These are phyloP conservation scores for Scedosporium boydii DNA, from an alignment of 2,329 filamentous ascomycete species.

Conservation along the genomic window DNA sequence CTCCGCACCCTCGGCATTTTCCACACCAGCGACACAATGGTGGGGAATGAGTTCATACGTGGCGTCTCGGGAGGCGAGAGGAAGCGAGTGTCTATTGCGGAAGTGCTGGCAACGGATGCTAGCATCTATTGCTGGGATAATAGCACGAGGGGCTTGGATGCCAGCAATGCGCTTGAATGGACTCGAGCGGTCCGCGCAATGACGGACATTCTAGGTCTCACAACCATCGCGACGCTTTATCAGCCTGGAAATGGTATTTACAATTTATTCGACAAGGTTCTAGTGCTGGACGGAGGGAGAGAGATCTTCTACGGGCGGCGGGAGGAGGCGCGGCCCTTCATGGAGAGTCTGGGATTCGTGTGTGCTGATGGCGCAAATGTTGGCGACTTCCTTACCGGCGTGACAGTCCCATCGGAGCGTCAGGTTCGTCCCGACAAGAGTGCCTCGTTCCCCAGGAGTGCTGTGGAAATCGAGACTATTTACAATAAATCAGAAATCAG, in stretches of 20 bases:
- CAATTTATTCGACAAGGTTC: slow-evolving; percentile 59
- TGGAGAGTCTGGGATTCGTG: slow-evolving; percentile 55
- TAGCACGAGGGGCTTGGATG: slow-evolving; percentile 55
- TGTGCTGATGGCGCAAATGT: slow-evolving; percentile 54
- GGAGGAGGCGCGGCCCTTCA: slow-evolving; percentile 50
- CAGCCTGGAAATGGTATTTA: slow-evolving; percentile 64
- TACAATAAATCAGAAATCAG: slow-evolving; percentile 46
- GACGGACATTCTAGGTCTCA: slow-evolving; percentile 51
- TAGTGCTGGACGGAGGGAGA: slow-evolving; percentile 57
- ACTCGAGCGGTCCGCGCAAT: slow-evolving; percentile 51
- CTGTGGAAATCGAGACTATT: slow-evolving; percentile 30
- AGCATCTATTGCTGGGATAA: slow-evolving; percentile 61
- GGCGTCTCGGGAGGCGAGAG: slow-evolving; percentile 61
- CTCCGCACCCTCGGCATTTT: slow-evolving; percentile 46
- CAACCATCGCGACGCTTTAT: slow-evolving; percentile 56
- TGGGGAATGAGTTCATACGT: slow-evolving; percentile 56
- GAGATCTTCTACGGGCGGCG: slow-evolving; percentile 56
- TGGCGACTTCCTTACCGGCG: slow-evolving; percentile 56
- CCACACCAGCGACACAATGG: slow-evolving; percentile 55
- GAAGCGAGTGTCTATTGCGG: slow-evolving; percentile 61
- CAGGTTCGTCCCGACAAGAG: slow-evolving; percentile 38
- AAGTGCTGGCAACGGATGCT: slow-evolving; percentile 47
- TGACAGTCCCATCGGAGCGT: slow-evolving; percentile 59
- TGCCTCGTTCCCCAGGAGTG: slow-evolving; percentile 33
- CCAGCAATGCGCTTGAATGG: slow-evolving; percentile 49